Base-by-base conservation (phyloP, 495 filamentous ascomycete species). In the Aspergillus heteromorphus region DNA sequence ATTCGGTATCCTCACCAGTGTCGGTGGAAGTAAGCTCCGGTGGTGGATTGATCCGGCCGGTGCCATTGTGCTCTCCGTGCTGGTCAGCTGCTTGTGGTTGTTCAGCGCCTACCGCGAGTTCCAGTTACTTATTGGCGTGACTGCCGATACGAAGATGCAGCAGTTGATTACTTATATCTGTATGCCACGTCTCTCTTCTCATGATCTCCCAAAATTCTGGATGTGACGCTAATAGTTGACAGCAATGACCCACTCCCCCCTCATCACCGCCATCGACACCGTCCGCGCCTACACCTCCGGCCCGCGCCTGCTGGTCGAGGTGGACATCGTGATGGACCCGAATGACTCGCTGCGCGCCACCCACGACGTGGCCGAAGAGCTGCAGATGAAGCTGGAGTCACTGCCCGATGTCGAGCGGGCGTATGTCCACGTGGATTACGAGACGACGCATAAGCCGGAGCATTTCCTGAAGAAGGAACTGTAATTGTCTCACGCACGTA, bases 31-130 rank as follows among this genome's bases (percentile, higher is more conserved):
- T 58, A 92, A 93, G 73, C 73, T 97, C 36, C 79, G 72, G 38
- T 97, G 95, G 93, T 97, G 90, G 89, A 83, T 98, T 54, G 93
- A 98, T 72, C 91, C 93, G 0, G 85, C 89, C 71, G 93, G 93
- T 54, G 92, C 93, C 55, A 88, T 96, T 50, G 67, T 95, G 11
- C 74, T 98, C 40, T 93, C 89, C 13, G 55, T 82, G 6, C 63
- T 96, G 21, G 88, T 97, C 65, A 79, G 84, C 20, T 70, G 64
- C 17, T 80, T 96, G 53, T 98, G 93, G 93, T 70, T 87, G 14
- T 77, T 82, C 48, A 95, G 91, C 6, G 91, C 92, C 1, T 96
- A 91, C 62, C 78, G 77, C 49, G 92, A 98, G 72, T 96, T 96
- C 73, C 79, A 95, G 70, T 75, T 96, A 18, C 79, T 98, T 8